phyloP scores from a whole-genome alignment of 768 basidiomycete species.

The Pleurotus eryngii region DNA sequence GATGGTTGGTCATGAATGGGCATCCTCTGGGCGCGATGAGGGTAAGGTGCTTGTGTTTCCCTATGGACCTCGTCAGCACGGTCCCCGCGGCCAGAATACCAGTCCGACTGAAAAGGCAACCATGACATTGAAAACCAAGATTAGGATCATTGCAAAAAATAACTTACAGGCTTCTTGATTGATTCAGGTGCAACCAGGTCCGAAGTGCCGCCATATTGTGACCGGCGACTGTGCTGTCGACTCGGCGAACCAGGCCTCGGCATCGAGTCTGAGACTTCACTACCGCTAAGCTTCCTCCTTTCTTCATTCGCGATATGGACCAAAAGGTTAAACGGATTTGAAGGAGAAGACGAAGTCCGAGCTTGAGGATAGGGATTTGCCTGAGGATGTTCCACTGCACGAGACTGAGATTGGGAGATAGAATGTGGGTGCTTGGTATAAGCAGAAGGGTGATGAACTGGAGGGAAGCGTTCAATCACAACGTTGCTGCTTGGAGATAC shows the following conservation, averaged over 20 bases:
- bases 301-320: slow-evolving; percentile 72
- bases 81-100: not conserved
- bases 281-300: slow-evolving; percentile 42
- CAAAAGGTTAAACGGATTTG: slow-evolving; percentile 45
- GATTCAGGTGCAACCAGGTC: not conserved
- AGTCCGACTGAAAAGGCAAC: not conserved
- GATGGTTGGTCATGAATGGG: slow-evolving; percentile 3
- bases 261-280: not conserved
- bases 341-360: not conserved
- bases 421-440: not conserved
- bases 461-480: slow-evolving; percentile 1
- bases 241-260: slow-evolving; percentile 1
- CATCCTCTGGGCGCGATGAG: slow-evolving; percentile 3
- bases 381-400: not conserved
- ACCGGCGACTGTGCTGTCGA: slow-evolving; percentile 6
- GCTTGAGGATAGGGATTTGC: slow-evolving; percentile 6
- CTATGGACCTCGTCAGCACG: not conserved
- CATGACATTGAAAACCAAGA: not conserved
- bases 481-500: not conserved
- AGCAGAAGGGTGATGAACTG: not conserved
- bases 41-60: not conserved
- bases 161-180: slow-evolving; percentile 1
- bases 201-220: slow-evolving; percentile 10
- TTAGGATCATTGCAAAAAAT: not conserved
- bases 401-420: not conserved